Base-by-base conservation (phyloP, 805 yeast genomes). In the Torulaspora microellipsoides region DNA sequence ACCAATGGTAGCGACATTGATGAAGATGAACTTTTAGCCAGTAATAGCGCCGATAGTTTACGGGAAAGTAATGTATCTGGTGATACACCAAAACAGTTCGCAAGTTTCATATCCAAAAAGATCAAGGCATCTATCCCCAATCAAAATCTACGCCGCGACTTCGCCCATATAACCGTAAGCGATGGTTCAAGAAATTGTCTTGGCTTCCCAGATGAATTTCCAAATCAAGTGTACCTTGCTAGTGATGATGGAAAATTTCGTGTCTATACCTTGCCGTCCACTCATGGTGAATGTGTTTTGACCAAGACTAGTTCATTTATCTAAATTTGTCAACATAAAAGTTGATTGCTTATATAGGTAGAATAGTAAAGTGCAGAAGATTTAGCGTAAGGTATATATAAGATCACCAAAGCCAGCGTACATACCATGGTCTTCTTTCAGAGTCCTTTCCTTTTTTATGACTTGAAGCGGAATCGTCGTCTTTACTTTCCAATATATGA, bases 191-290 rank as follows among this genome's bases (percentile, higher is more conserved):
- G 46, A 10, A 50, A 56, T 40, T 45, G 56, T 34, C 35, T 63
- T 1, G 66, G 63, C 6, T 62, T 63, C 35, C 65, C 67, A 6
- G 59, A 59, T 36, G 67, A 63, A 35, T 58, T 56, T 37, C 54
- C 59, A 5, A 52, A 56, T 20, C 59, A 58, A 33, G 47, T 62
- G 1, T 60, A 60, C 36, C 37, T 62, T 15, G 60, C 61, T 12
- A 54, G 63, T 2, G 54, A 56, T 36, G 62, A 62, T 40, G 66
- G 64, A 1, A 51, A 42, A 14, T 59, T 61, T 30, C 42, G 40
- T 10, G 55, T 58, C 10, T 63, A 55, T 41, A 45, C 58, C 1
- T 36, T 63, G 12, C 66, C 67, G n/a, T 40, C 58, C 3, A 40
- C 36, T 12, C 42, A 55, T 10, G 65, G 59, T 8, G 52, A 51